Evolutionary conservation across 768 basidiomycete species (phyloP).

Genomic region (Lentinula sp.): DNA sequence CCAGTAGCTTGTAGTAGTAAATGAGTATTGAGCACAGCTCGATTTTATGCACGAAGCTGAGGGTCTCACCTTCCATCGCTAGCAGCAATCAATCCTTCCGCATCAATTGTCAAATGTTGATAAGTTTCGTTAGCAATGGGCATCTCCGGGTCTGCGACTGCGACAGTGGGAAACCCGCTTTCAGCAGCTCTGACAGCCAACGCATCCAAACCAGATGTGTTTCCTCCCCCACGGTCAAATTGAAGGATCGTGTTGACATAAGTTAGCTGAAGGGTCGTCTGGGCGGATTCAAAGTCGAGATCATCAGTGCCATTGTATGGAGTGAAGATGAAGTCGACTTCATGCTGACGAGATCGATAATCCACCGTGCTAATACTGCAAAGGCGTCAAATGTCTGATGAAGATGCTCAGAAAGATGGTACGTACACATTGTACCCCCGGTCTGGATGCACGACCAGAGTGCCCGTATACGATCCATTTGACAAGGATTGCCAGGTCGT

Average conservation of each 20-base stretch:
- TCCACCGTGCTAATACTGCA: conserved; percentile 47
- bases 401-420: conserved; percentile 10
- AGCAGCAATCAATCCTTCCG: conserved; percentile 54
- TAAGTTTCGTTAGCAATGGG: conserved; percentile 37
- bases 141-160: conserved; percentile 35
- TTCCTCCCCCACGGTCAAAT: conserved; percentile 36
- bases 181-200: conserved; percentile 35
- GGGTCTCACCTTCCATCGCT: conserved; percentile 48
- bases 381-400: neutral
- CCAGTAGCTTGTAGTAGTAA: conserved; percentile 40
- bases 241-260: conserved; percentile 47
- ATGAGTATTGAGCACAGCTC: neutral
- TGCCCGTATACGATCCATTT: conserved; percentile 41
- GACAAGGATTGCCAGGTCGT: conserved; percentile 32
- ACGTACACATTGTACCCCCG: conserved; percentile 53
- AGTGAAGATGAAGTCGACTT: conserved; percentile 48
- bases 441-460: conserved; percentile 51
- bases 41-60: no score
- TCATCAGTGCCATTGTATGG: conserved; percentile 46
- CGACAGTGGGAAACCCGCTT: conserved; percentile 19
- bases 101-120: conserved; percentile 46
- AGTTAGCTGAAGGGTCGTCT: conserved; percentile 42
- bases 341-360: conserved; percentile 60
- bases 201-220: conserved; percentile 55
- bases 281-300: conserved; percentile 43